A percentile compares a stretch with the other conserved stretches of the same genome.
Conservation (phyloP, 2,329 filamentous ascomycete genomes). For the Aspergillus calidoustus region DNA sequence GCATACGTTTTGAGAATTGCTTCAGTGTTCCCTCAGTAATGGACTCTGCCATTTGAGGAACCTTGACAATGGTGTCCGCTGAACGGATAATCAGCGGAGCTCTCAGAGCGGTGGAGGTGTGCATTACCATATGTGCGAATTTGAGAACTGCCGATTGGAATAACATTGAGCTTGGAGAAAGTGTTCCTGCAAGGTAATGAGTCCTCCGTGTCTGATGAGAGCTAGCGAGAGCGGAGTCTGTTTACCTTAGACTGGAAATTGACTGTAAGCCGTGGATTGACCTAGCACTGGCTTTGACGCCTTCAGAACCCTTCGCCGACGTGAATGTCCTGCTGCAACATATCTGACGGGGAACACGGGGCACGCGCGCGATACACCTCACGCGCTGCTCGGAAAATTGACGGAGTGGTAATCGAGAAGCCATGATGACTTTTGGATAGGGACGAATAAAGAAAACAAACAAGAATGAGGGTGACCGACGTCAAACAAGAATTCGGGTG, state of each 20-base stretch:
- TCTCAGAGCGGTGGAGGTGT: neutral
- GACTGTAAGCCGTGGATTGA: constrained; percentile 32
- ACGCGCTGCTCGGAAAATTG: constrained; percentile 41
- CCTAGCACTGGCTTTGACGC: constrained; percentile 13
- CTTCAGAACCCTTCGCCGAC: constrained; percentile 27
- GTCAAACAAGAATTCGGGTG: constrained; percentile 4
- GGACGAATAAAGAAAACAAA: neutral
- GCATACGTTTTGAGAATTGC: constrained; percentile 81
- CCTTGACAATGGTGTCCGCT: constrained; percentile 87
- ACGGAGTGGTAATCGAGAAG: constrained; percentile 44
- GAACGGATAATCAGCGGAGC: constrained; percentile 20
- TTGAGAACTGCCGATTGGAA: constrained; percentile 36
- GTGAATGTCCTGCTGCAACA: constrained; percentile 35
- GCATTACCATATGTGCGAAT: constrained; percentile 43
- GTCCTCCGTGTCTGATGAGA: neutral
- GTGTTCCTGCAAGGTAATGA: constrained; percentile 17
- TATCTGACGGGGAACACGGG: constrained; percentile 32
- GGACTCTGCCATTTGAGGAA: constrained; percentile 97
- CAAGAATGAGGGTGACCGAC: too few relatives aligned
- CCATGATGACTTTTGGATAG: constrained; percentile 33
- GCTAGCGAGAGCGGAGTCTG: neutral
- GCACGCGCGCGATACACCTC: constrained; percentile 34
- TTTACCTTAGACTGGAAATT: constrained; percentile 32
- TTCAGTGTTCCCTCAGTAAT: constrained; percentile 97
- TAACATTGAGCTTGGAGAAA: constrained; percentile 28